Base-by-base conservation (phyloP, 176 grass and related monocot species). In the Thalia dealbata region DNA sequence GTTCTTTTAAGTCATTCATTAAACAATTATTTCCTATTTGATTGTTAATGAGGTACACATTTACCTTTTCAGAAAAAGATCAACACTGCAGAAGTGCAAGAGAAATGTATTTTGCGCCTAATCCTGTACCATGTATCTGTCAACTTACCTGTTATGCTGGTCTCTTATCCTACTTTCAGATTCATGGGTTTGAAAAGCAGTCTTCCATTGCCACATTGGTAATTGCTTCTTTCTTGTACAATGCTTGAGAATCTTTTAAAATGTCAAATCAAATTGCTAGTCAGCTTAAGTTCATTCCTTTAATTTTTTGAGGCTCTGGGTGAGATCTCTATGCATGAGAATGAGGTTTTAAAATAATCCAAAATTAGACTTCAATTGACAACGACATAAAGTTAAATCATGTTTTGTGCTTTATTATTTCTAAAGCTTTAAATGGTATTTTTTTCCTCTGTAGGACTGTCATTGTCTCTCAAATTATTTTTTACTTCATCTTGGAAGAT, bases 401-500 rank as follows among this genome's bases (percentile, higher is more conserved):
- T 30, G 6, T 68, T 68, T 43, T 45, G 38, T 24, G 21, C 18
- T 68, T 68, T 68, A 32, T 44, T 65, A n/a, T n/a, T 14, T 32
- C 14, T 32, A 12, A 44, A 68, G 32, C 3, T 45, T 43, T 67
- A 43, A 11, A 21, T 23, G 5, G 12, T 30, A 28, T 28, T 29
- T 24, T 54, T 50, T 72, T 51, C 26, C 10, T 18, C 14, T 72
- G 70, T 29, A 72, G 70, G 70, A 52, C 14, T 52, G 70, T 72
- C 26, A 52, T 72, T 43, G 50, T 72, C 19, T 52, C 48, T 72
- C 70, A 72, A 72, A 52, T 72, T 29, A 54, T 72, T 21, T 72
- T 72, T 28, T 72, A 72, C 70, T 72, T 72, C 25, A 72, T 72
- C 23, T 35, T 72, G 70, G 70, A 72, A 24, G 70, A 72, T 52